Evolutionary conservation across 164 flowering plant species (phyloP), one percentile per base, ranked within the genome.

Genomic region (Aristolochia contorta): DNA sequence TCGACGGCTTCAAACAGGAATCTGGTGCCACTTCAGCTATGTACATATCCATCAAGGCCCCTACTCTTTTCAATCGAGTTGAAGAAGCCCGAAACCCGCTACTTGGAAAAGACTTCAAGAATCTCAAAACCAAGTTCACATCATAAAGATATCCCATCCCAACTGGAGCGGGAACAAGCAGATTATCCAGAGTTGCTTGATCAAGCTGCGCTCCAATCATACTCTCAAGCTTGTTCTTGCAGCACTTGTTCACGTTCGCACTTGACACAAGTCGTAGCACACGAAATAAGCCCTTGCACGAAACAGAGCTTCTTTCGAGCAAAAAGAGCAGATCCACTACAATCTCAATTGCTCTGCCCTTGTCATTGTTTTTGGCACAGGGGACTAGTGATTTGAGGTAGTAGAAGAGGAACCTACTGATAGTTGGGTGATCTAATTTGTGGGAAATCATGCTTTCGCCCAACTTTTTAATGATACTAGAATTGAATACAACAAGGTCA

Each of bases 1-100:
- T 87, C 1, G 82, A 76, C 49, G 93, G 82, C 66, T 72, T 85
- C 61, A 92, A 60, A 64, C 64, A 46, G 14, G 81, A 49, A 69
- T 89, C 98, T 0, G 96, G 89, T 0, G 96, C 86, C 5, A 92
- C 86, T 73, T 92, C 98, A 47, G 77, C 66, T 16, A 81, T 65
- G 60, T 84, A 92, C 60, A 69, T 65, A 54, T 87, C 95, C 49
- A 92, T 69, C 66, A 92, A 62, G 13, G 47, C 62, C 4, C 77
- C 75, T 13, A 89, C 93, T 64, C 77, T 82, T 62, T 61, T 78
- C 66, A 82, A 47, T 61, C 66, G 67, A 56, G 49, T 67, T 4
- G 57, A 58, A 0, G 83, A 67, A 10, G 67, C 67, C 20, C 41
- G 56, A 59, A 37, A 62, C 6, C 59, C 59, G 16, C 77, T 77